phyloP scores from a whole-genome alignment of 2,329 filamentous ascomycete genomes.

The Lasiodiplodia theobromae region DNA sequence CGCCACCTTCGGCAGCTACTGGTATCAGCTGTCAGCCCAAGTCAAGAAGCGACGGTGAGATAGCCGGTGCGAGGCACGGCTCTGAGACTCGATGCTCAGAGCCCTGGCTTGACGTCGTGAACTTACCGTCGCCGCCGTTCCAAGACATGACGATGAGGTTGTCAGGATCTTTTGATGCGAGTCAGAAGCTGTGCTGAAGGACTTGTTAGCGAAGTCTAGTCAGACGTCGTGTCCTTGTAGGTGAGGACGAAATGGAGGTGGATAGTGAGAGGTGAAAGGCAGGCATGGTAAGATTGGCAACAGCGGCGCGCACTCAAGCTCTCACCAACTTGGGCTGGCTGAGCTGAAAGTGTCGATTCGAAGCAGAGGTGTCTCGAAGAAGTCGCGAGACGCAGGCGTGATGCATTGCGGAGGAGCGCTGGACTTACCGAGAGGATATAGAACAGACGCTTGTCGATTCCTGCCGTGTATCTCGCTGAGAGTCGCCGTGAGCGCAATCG shows the following conservation, averaged over 20 bases:
- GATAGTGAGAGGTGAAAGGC: too few relatives aligned
- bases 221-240: background rate
- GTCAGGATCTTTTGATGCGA: background rate
- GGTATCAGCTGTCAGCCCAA: background rate
- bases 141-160: slow-evolving; percentile 1
- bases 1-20: background rate
- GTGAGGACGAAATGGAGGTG: background rate
- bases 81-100: too few relatives aligned
- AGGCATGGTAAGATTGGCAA: background rate
- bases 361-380: background rate
- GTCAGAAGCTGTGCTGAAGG: background rate
- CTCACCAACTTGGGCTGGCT: too few relatives aligned
- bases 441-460: background rate
- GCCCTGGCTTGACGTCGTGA: too few relatives aligned
- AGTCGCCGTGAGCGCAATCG: background rate
- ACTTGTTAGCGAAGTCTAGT: background rate
- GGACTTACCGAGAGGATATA: background rate
- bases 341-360: background rate
- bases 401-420: background rate
- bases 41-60: background rate
- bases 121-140: slow-evolving; percentile 17
- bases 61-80: background rate
- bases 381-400: background rate
- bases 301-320: background rate
- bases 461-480: background rate